These are phyloP conservation scores for Aspergillus neoniger DNA, from an alignment of 2,329 filamentous ascomycete genomes.

Conservation along the genomic window DNA sequence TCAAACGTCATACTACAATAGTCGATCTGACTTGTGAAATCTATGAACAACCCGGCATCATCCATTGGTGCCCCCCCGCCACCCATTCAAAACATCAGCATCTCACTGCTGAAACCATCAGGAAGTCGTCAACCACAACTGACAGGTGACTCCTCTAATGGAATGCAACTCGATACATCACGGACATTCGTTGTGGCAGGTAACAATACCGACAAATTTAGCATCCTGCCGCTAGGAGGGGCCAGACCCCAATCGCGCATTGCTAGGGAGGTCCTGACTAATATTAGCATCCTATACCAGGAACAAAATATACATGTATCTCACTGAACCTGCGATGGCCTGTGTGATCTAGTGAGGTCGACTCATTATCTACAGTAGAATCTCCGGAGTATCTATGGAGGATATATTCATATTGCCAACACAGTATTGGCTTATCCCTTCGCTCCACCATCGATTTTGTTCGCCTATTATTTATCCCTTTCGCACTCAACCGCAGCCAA, in stretches of 20 bases:
- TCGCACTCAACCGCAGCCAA: neutral
- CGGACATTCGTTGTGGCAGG: constrained; percentile 3
- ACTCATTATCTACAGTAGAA: neutral
- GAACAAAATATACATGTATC: constrained; percentile 3
- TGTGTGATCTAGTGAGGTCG: neutral
- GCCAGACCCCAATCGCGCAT: constrained; percentile 13
- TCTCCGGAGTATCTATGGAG: too few species aligned
- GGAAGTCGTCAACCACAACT: neutral
- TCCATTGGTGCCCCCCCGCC: neutral
- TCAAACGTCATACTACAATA: neutral
- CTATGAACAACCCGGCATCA: neutral
- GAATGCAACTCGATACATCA: constrained; percentile 6
- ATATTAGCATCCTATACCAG: constrained; percentile 6
- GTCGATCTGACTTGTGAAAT: neutral
- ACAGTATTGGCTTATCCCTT: neutral
- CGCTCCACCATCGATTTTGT: neutral
- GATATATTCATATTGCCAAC: too few species aligned
- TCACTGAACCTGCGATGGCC: neutral
- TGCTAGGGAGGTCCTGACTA: constrained; percentile 7
- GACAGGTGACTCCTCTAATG: constrained; percentile 1
- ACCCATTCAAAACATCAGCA: neutral
- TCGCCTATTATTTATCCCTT: neutral
- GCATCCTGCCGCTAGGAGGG: constrained; percentile 14
- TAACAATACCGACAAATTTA: constrained; percentile 9
- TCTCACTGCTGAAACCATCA: neutral